Evolutionary conservation across 331 rosid species (phyloP), one percentile per base, ranked within the genome.

Genomic region (Stylosanthes scabra): DNA sequence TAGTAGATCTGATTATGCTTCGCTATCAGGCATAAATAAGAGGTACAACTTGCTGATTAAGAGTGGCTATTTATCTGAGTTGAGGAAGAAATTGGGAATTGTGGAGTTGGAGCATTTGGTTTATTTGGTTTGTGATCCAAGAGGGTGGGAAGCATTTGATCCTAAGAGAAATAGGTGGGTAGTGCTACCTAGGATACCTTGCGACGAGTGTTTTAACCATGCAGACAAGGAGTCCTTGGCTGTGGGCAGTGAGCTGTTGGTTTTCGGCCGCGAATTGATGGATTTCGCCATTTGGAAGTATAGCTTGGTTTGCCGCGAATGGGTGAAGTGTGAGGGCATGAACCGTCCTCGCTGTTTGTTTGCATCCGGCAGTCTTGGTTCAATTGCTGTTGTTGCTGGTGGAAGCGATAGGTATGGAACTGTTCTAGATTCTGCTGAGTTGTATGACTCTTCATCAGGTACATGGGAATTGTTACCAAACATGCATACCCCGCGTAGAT

Each of bases 191-290:
- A 88, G 76, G 81, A 88, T 86, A 61, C 97, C 97, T 34, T 91
- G 97, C 77, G 97, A 91, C 47, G 97, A 91, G 79, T 91, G 97
- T 74, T 91, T 91, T 70, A 86, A 85, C 70, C 92, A 83, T 66
- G 92, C 97, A 12, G 97, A 91, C 77, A 91, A 91, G 78, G 97
- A 91, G 84, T 91, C 94, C 63, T 82, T 91, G 86, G 90, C 97
- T 56, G 88, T 91, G 71, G 97, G 89, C 68, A 74, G 82, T 59
- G 89, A 91, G 72, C 72, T 91, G 71, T 60, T 90, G 85, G 93
- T 90, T 42, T 90, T 90, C 42, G 93, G 97, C 59, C 88, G 97
- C 8, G 93, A 90, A 68, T 54, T 88, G 68, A 49, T 86, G 86
- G 94, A 87, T 59, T 91, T 91, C 54, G 92, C 97, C 59, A 85